Percentiles rank a stretch among this genome's conserved stretches.
phyloP scores from a whole-genome alignment of 2,329 filamentous ascomycete genomes.

The Hypomyces rosellus region DNA sequence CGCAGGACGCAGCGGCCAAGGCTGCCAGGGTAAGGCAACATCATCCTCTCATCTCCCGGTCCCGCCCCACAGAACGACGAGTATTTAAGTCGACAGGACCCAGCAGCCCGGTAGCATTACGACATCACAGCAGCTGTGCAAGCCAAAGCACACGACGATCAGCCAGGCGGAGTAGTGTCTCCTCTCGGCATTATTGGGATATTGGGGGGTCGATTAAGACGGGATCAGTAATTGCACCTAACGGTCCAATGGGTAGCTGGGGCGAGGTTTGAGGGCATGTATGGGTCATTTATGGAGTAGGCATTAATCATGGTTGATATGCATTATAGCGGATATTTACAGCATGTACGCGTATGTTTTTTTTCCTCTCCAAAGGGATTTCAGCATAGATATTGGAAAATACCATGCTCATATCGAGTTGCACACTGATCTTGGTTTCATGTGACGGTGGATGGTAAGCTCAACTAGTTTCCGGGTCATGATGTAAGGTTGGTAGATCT shows the following conservation, averaged over 20 bases:
- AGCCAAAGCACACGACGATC: conserved; percentile 80
- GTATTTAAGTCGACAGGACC: conserved; percentile 50
- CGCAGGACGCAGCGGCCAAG: conserved; percentile 65
- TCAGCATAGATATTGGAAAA: too few relatives aligned
- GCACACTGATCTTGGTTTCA: too few relatives aligned
- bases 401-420: too few relatives aligned
- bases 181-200: conserved; percentile 87
- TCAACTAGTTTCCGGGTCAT: too few relatives aligned
- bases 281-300: neutral
- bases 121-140: conserved; percentile 64
- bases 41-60: conserved; percentile 71
- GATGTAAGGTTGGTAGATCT: too few relatives aligned
- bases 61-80: conserved; percentile 46
- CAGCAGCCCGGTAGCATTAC: conserved; percentile 40
- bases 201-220: conserved; percentile 75
- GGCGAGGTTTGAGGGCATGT: conserved; percentile 54
- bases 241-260: conserved; percentile 69
- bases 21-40: conserved; percentile 81
- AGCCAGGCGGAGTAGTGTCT: conserved; percentile 60
- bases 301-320: neutral
- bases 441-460: too few relatives aligned
- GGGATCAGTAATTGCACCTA: conserved; percentile 61
- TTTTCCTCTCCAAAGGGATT: neutral
- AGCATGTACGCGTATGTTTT: neutral
- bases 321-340: too few relatives aligned